Percentiles rank a stretch among this genome's conserved stretches.
Evolutionary conservation across 129 eudicot species (phyloP).

Genomic region (Erigeron canadensis): DNA sequence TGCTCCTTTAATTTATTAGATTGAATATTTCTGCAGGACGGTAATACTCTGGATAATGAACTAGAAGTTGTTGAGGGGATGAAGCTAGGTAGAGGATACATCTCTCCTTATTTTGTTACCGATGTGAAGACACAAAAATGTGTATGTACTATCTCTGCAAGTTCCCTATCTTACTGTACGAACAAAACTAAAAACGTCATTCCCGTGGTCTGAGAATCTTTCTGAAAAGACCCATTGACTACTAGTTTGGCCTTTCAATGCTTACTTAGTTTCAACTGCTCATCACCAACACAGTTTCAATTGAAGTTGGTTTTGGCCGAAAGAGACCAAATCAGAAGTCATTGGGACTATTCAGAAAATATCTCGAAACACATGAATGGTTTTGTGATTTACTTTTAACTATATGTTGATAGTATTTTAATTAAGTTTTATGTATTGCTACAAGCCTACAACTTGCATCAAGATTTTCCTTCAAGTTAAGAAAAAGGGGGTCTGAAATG

Average conservation of each 20-base stretch:
- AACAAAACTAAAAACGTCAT: background rate
- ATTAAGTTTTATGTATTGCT: background rate
- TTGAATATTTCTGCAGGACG: slow-evolving; percentile 54
- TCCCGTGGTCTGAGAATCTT: background rate
- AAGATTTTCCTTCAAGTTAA: background rate
- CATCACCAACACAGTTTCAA: background rate
- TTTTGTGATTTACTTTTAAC: background rate
- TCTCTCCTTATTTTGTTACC: slow-evolving; percentile 90
- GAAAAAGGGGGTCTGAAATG: slow-evolving; percentile 10
- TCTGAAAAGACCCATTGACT: background rate
- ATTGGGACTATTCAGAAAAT: background rate
- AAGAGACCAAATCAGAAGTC: background rate
- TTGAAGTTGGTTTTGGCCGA: background rate
- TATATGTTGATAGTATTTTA: background rate
- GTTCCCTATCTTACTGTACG: slow-evolving; percentile 5
- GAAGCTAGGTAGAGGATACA: slow-evolving; percentile 92
- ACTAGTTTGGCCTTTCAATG: background rate
- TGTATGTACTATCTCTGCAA: slow-evolving; percentile 51
- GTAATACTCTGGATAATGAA: slow-evolving; percentile 80
- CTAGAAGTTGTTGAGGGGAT: slow-evolving; percentile 98
- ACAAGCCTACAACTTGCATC: background rate
- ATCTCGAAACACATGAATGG: background rate
- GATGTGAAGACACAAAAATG: slow-evolving; percentile 78
- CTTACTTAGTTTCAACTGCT: background rate
- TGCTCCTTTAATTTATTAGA: background rate